Conservation (phyloP, 2,329 filamentous ascomycete species). For the Elsinoe fawcettii region DNA sequence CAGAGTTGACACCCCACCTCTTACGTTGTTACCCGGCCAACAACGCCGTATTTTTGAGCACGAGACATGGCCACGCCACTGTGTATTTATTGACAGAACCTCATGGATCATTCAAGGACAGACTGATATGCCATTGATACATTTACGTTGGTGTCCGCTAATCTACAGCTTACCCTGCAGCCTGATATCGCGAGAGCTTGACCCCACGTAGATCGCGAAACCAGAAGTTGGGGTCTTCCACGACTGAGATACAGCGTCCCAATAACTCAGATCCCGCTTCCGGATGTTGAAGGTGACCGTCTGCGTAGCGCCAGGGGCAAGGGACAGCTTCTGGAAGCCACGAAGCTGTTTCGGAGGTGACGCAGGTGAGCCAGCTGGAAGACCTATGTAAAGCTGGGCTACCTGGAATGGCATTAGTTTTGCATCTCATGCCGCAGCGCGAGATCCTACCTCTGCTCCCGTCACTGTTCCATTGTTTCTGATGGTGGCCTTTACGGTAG, state of each 20-base stretch:
- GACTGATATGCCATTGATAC: too few relatives aligned
- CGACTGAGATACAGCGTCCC: slow-evolving; percentile 13
- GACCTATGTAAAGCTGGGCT: slow-evolving; percentile 51
- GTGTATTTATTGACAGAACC: too few relatives aligned
- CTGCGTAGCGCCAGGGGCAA: slow-evolving; percentile 22
- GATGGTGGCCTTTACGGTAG: slow-evolving; percentile 50
- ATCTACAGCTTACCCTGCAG: slow-evolving; percentile 17
- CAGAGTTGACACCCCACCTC: too few relatives aligned
- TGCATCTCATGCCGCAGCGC: slow-evolving; percentile 53
- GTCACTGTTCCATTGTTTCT: slow-evolving; percentile 52
- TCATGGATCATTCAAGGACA: too few relatives aligned
- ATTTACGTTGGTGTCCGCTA: too few relatives aligned
- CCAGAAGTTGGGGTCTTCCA: slow-evolving; percentile 24
- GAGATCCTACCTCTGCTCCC: slow-evolving; percentile 47
- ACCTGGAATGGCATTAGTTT: slow-evolving; percentile 49
- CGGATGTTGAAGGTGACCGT: slow-evolving; percentile 14
- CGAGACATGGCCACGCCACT: too few relatives aligned
- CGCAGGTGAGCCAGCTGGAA: slow-evolving; percentile 41
- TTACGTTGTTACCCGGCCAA: too few relatives aligned
- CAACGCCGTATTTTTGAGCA: too few relatives aligned
- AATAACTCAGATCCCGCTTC: slow-evolving; percentile 18
- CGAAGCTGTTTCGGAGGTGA: slow-evolving; percentile 23
- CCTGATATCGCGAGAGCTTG: slow-evolving; percentile 31
- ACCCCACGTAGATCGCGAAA: slow-evolving; percentile 29
- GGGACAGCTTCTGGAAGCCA: slow-evolving; percentile 24